Conservation (phyloP, 1,284 basidiomycete genomes). For the Leccinum solheimii region DNA sequence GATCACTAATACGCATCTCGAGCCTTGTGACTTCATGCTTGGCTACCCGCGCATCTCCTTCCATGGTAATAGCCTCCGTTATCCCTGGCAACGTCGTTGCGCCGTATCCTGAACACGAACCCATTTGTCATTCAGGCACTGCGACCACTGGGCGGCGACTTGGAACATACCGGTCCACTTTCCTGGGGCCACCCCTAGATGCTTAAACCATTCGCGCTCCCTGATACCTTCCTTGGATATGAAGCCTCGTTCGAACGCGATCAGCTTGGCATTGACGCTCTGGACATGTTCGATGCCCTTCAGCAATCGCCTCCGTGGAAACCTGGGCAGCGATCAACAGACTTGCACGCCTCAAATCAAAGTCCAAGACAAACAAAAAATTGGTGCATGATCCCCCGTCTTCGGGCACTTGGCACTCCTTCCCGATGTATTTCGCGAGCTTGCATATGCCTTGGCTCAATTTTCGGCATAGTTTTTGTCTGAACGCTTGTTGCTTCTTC, state of each 20-base stretch:
- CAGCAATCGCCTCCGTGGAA: background rate
- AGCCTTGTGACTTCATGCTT: constrained; percentile 47
- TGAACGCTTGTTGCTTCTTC: background rate
- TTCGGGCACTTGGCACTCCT: background rate
- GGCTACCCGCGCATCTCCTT: constrained; percentile 46
- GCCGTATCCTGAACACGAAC: constrained; percentile 48
- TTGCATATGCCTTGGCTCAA: constrained; percentile 31
- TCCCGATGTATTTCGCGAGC: constrained; percentile 16
- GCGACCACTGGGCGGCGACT: background rate
- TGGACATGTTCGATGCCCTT: constrained; percentile 51
- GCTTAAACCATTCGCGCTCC: constrained; percentile 59
- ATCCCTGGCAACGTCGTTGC: constrained; percentile 64
- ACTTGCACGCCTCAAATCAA: background rate
- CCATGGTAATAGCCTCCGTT: constrained; percentile 39
- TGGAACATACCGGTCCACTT: constrained; percentile 57
- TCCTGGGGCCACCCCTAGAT: constrained; percentile 49
- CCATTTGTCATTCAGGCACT: constrained; percentile 12
- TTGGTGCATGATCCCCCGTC: background rate
- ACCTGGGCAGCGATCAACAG: background rate
- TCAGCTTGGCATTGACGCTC: constrained; percentile 57
- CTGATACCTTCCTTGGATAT: constrained; percentile 61
- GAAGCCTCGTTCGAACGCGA: constrained; percentile 71
- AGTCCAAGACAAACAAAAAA: background rate
- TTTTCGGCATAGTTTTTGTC: background rate
- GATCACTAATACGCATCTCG: constrained; percentile 39